Conservation (phyloP, 2,329 filamentous ascomycete genomes). For the Hypoxylon sp. region DNA sequence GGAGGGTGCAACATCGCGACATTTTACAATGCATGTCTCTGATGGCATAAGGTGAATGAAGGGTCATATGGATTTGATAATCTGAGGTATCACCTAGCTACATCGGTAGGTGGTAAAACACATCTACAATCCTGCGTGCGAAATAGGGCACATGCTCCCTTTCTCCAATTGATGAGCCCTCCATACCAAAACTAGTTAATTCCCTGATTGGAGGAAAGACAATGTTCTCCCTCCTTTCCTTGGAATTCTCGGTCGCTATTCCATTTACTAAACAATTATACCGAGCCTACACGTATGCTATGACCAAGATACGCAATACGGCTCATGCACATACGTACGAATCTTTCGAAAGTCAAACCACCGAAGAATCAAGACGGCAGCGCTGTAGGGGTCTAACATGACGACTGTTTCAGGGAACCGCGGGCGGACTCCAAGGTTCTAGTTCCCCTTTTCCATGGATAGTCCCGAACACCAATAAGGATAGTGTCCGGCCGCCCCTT, state of each 20-base stretch:
- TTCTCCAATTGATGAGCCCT: conserved; percentile 18
- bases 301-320: conserved; percentile 8
- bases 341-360: conserved; percentile 32
- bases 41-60: conserved; percentile 13
- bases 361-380: conserved; percentile 23
- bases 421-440: conserved; percentile 35
- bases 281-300: not conserved
- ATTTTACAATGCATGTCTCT: conserved; percentile 14
- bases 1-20: conserved; percentile 18
- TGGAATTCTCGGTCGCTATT: conserved; percentile 18
- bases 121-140: conserved; percentile 3
- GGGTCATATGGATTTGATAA: conserved; percentile 19
- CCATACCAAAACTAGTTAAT: conserved; percentile 3
- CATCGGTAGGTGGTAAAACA: conserved; percentile 25
- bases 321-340: conserved; percentile 24
- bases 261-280: conserved; percentile 1
- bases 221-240: conserved; percentile 9
- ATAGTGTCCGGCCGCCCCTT: conserved; percentile 32
- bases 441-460: conserved; percentile 27
- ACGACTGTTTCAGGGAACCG: conserved; percentile 40
- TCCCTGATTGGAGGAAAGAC: conserved; percentile 11
- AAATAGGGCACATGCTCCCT: conserved; percentile 17
- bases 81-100: conserved; percentile 18
- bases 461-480: conserved; percentile 34
- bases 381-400: conserved; percentile 22